Evolutionary conservation across 140 eudicot species (phyloP).

Genomic region (Cichorium intybus): DNA sequence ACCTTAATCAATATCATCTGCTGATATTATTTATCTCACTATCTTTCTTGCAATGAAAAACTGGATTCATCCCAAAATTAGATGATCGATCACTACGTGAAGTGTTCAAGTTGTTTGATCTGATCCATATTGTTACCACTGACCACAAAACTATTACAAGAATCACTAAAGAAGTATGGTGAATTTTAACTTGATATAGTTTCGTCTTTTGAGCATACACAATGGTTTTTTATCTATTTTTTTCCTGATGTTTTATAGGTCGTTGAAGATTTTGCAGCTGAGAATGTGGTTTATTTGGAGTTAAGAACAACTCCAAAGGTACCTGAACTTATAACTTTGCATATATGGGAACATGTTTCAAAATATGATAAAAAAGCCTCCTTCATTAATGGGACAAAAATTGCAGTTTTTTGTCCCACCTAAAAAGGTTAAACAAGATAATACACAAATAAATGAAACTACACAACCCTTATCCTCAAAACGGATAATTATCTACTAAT

Average conservation of each 20-base stretch:
- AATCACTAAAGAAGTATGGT: constrained; percentile 81
- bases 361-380: too few relatives aligned
- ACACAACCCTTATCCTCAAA: too few relatives aligned
- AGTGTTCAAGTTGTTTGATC: constrained; percentile 92
- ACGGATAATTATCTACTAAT: too few relatives aligned
- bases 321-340: constrained; percentile 9
- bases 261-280: constrained; percentile 92
- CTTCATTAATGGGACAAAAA: too few relatives aligned
- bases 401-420: too few relatives aligned
- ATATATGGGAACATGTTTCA: not conserved
- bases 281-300: constrained; percentile 91
- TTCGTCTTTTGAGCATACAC: not conserved
- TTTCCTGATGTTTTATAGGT: constrained; percentile 41
- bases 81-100: constrained; percentile 77
- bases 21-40: not conserved
- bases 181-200: constrained; percentile 6
- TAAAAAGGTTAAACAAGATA: too few relatives aligned
- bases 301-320: constrained; percentile 99
- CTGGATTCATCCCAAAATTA: constrained; percentile 16
- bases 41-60: not conserved
- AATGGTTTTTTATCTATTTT: constrained; percentile 4
- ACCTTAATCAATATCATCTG: not conserved
- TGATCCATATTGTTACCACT: constrained; percentile 84
- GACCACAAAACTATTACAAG: constrained; percentile 83
- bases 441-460: too few relatives aligned